phyloP scores from a whole-genome alignment of 305 asterid genomes.

The Nicotiana rustica region DNA sequence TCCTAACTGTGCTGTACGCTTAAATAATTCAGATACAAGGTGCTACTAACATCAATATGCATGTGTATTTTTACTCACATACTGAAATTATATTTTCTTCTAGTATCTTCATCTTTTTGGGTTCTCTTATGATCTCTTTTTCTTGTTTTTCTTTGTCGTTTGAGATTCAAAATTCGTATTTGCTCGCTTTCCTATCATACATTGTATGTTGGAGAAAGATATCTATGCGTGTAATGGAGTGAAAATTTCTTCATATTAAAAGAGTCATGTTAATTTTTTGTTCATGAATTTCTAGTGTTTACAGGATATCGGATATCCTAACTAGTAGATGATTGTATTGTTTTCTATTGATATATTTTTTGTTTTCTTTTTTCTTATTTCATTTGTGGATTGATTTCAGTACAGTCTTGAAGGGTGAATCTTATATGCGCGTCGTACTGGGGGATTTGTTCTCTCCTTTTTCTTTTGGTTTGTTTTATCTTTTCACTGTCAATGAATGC shows the following conservation, averaged over 20 bases:
- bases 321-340: not conserved
- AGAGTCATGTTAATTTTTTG: conserved; percentile 1
- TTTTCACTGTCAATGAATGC: not conserved
- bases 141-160: conserved; percentile 12
- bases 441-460: not conserved
- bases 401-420: not conserved
- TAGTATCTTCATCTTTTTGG: not conserved
- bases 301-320: conserved; percentile 9
- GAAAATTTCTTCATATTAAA: not conserved
- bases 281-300: not conserved
- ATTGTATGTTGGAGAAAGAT: not conserved
- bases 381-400: conserved; percentile 1
- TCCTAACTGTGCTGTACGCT: not conserved
- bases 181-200: not conserved
- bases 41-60: not conserved
- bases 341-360: not conserved
- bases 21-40: conserved; percentile 22
- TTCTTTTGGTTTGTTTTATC: not conserved
- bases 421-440: conserved; percentile 11
- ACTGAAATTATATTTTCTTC: conserved; percentile 13
- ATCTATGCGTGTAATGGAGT: not conserved
- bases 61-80: conserved; percentile 20
- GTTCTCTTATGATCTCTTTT: not conserved
- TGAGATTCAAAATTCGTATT: not conserved
- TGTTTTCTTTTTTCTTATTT: not conserved